phyloP scores from a whole-genome alignment of 1,139 yeast species.

The Arxiozyma bovina region DNA sequence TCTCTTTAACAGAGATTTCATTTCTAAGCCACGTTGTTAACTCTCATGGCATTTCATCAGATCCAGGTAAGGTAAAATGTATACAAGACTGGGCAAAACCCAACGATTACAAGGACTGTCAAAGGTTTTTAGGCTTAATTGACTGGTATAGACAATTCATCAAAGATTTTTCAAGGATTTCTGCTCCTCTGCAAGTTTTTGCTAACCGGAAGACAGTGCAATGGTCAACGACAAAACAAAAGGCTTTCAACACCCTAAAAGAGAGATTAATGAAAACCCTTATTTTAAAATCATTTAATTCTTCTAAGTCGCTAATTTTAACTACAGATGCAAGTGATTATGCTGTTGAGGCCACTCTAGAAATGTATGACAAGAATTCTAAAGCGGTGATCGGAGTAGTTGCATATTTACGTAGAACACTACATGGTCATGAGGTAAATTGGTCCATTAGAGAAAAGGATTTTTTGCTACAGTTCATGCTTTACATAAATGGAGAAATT shows the following conservation, averaged over 20 bases:
- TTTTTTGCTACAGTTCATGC: background rate
- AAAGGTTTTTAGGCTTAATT: background rate
- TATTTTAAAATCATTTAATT: background rate
- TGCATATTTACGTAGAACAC: background rate
- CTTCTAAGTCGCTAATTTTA: background rate
- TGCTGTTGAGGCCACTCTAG: background rate
- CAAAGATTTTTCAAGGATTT: background rate
- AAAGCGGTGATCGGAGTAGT: background rate
- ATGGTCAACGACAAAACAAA: background rate
- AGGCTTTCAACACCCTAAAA: background rate
- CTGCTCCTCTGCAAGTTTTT: background rate
- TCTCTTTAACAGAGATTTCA: background rate
- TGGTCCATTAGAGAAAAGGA: background rate
- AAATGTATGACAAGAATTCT: background rate
- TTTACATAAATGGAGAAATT: background rate
- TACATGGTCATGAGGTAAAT: background rate
- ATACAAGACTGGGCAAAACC: background rate
- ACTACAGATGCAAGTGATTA: constrained; percentile 2
- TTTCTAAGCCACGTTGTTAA: background rate
- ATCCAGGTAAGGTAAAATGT: constrained; percentile 1
- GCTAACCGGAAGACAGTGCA: background rate
- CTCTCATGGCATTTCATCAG: background rate
- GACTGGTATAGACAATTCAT: constrained; percentile 2
- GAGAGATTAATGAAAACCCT: background rate
- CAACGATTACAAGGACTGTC: background rate